phyloP scores from a whole-genome alignment of 2,329 filamentous ascomycete species.

The Fusarium odoratissimum region DNA sequence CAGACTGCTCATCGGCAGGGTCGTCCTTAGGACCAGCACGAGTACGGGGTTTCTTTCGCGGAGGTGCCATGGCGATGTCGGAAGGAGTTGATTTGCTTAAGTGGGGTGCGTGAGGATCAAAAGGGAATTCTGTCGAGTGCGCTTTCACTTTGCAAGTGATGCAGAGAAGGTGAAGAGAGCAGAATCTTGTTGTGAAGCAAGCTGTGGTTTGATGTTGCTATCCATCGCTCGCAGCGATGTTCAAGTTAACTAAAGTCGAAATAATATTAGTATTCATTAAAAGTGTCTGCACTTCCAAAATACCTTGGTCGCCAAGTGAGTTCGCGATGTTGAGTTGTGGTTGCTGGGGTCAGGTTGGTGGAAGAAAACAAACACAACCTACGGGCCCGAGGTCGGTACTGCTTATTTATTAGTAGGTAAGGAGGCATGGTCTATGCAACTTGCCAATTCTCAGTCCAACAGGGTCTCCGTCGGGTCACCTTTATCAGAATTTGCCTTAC shows the following conservation, averaged over 20 bases:
- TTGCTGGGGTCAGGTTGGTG: neutral
- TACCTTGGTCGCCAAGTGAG: neutral
- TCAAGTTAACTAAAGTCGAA: neutral
- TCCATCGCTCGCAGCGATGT: neutral
- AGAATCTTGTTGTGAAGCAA: neutral
- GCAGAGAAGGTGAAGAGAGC: neutral
- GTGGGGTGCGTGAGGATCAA: neutral
- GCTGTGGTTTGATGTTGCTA: neutral
- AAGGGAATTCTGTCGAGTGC: neutral
- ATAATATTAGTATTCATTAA: neutral
- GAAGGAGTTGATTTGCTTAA: neutral
- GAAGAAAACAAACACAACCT: neutral
- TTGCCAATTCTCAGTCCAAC: neutral
- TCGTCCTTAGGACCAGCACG: constrained; percentile 27
- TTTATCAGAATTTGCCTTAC: neutral
- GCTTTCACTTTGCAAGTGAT: neutral
- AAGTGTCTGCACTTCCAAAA: neutral
- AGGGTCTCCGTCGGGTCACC: neutral
- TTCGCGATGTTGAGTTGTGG: neutral
- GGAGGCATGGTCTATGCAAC: neutral
- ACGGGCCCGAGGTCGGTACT: neutral
- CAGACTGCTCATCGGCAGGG: constrained; percentile 35
- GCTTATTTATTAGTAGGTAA: neutral
- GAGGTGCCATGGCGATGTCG: constrained; percentile 21
- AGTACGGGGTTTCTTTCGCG: constrained; percentile 35